These are phyloP conservation scores for Solanum corneliomulleri DNA, from an alignment of 257 asterid species.

Conservation along the genomic window DNA sequence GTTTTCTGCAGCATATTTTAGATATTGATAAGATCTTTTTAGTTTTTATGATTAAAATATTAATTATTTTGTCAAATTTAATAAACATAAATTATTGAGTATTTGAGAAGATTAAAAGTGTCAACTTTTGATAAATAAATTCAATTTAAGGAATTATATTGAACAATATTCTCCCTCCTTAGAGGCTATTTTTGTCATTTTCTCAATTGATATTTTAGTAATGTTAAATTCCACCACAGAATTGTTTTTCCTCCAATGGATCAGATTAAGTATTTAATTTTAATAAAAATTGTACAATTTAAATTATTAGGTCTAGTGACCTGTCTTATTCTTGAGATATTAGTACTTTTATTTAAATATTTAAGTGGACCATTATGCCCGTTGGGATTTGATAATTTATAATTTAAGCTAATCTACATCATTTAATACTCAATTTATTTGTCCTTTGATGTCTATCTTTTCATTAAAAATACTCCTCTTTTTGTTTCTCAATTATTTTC, in stretches of 20 bases:
- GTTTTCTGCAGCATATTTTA: not conserved
- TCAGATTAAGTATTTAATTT: not conserved
- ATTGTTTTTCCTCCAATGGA: not conserved
- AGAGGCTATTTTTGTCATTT: not conserved
- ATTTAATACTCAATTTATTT: not conserved
- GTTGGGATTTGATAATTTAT: not conserved
- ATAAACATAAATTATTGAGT: not conserved
- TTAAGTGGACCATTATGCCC: not conserved
- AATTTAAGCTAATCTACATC: not conserved
- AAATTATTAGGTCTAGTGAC: constrained; percentile 26
- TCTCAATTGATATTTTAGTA: not conserved
- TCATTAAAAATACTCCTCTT: not conserved
- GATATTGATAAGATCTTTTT: not conserved
- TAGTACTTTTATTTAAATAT: not conserved
- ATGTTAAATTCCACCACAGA: not conserved
- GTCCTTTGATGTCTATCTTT: not conserved
- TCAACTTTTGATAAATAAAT: not conserved
- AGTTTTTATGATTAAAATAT: not conserved
- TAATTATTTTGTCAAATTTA: not conserved
- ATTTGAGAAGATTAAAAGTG: not conserved
- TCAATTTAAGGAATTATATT: not conserved
- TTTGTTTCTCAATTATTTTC: not conserved
- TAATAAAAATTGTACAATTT: not conserved
- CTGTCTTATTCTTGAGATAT: constrained; percentile 18
- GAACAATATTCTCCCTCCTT: not conserved